phyloP scores from a whole-genome alignment of 305 asterid genomes.

The Rubia tinctorum region DNA sequence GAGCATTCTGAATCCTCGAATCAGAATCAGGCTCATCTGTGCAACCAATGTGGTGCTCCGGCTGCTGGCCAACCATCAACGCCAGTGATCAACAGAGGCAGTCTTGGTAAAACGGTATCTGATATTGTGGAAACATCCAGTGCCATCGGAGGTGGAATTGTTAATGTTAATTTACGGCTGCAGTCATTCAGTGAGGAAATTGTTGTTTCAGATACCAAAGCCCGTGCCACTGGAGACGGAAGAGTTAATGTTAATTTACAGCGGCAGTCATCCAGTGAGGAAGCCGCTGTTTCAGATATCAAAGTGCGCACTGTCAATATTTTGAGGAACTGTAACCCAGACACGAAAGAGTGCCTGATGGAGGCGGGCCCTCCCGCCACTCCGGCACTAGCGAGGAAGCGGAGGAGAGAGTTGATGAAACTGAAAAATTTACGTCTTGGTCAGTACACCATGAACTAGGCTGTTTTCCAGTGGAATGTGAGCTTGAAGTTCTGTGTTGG shows the following conservation, averaged over 20 bases:
- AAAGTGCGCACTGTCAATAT: too few relatives aligned
- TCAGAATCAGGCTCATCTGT: constrained; percentile 3
- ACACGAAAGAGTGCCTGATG: constrained; percentile 11
- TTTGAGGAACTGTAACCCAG: constrained; percentile 9
- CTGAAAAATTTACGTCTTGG: constrained; percentile 28
- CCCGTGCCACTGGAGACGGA: not conserved
- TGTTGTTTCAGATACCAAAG: not conserved
- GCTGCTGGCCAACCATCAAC: constrained; percentile 20
- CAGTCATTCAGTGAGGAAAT: not conserved
- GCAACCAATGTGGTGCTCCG: constrained; percentile 20
- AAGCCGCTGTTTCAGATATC: not conserved
- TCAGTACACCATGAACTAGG: not conserved
- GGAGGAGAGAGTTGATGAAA: constrained; percentile 65
- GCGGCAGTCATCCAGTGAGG: constrained; percentile 2
- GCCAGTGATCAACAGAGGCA: not conserved
- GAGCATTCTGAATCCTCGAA: constrained; percentile 16
- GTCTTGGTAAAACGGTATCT: constrained; percentile 11
- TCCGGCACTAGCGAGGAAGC: constrained; percentile 56
- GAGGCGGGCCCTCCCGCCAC: constrained; percentile 14
- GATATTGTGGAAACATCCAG: not conserved
- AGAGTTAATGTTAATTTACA: constrained; percentile 7
- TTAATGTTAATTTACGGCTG: not conserved
- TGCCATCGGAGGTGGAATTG: not conserved
- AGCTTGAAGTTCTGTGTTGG: not conserved
- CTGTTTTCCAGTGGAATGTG: not conserved